These are phyloP conservation scores for Cryptosporidium muris DNA, from an alignment of 169 alveolate genomes.

Conservation along the genomic window DNA sequence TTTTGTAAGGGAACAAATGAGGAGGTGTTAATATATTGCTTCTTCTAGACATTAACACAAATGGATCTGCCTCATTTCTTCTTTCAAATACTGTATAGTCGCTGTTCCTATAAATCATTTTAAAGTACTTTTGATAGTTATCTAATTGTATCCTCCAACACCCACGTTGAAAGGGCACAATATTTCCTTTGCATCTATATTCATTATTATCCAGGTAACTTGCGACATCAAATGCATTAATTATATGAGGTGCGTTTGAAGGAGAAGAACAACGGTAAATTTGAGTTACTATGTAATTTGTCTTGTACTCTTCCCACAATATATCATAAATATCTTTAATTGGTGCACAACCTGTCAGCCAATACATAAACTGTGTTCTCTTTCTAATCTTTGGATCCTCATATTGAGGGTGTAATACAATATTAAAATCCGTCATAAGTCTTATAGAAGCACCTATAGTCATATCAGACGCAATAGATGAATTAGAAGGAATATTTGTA, in stretches of 20 bases:
- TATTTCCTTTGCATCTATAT: conserved; percentile 54
- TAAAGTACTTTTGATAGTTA: conserved; percentile 37
- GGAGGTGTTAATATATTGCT: neutral
- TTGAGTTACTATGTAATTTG: conserved; percentile 66
- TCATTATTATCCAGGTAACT: conserved; percentile 48
- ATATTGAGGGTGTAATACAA: conserved; percentile 75
- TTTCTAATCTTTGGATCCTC: conserved; percentile 70
- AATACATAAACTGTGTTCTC: conserved; percentile 73
- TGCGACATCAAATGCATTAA: conserved; percentile 52
- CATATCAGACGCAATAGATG: conserved; percentile 74
- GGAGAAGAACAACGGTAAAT: conserved; percentile 72
- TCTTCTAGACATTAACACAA: neutral
- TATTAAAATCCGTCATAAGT: conserved; percentile 50
- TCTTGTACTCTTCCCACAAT: conserved; percentile 17
- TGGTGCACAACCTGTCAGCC: conserved; percentile 74
- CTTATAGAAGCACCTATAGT: conserved; percentile 71
- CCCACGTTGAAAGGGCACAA: conserved; percentile 36
- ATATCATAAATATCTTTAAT: conserved; percentile 70
- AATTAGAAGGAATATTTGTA: conserved; percentile 62
- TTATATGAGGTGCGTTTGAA: conserved; percentile 4
- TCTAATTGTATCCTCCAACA: conserved; percentile 73
- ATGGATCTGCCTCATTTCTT: neutral
- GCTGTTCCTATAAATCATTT: conserved; percentile 71
- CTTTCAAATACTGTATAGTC: conserved; percentile 58
- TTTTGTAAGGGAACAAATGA: conserved; percentile 20